phyloP scores from a whole-genome alignment of 805 yeast species.

The Yueomyces sinensis region DNA sequence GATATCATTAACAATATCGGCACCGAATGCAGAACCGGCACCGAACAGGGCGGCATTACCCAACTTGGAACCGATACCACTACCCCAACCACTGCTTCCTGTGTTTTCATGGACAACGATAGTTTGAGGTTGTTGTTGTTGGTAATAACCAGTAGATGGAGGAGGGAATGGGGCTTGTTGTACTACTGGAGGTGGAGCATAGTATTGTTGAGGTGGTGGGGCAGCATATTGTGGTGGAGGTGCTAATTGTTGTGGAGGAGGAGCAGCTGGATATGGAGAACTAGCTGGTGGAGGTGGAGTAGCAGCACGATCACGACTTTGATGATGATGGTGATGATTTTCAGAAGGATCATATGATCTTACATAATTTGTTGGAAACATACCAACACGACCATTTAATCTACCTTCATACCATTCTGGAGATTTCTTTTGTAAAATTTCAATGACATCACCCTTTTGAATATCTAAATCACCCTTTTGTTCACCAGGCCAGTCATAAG shows the following conservation, averaged over 20 bases:
- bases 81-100: constrained; percentile 1
- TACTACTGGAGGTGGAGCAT: constrained; percentile 2
- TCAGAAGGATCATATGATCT: constrained; percentile 12
- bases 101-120: constrained; percentile 17
- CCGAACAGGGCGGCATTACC: constrained; percentile 94
- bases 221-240: constrained; percentile 19
- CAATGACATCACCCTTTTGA: constrained; percentile 52
- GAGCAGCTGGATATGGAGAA: constrained; percentile 20
- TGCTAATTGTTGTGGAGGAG: constrained; percentile 33
- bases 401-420: constrained; percentile 89
- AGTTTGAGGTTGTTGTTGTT: constrained; percentile 23
- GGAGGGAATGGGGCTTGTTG: constrained; percentile 35
- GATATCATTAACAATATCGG: constrained; percentile 64
- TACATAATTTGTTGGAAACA: constrained; percentile 86
- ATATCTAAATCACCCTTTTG: constrained; percentile 64
- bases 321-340: constrained; percentile 8
- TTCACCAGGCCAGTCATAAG: constrained; percentile 63
- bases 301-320: not conserved
- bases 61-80: constrained; percentile 59
- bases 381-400: constrained; percentile 47
- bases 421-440: constrained; percentile 59
- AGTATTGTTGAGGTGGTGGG: constrained; percentile 8
- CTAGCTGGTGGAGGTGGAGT: constrained; percentile 8
- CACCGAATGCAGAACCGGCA: constrained; percentile 91
- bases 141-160: constrained; percentile 35